A percentile compares a stretch with the other conserved stretches of the same genome.
These are phyloP conservation scores for Trametes pubescens DNA, from an alignment of 1,284 basidiomycete genomes.

Conservation along the genomic window DNA sequence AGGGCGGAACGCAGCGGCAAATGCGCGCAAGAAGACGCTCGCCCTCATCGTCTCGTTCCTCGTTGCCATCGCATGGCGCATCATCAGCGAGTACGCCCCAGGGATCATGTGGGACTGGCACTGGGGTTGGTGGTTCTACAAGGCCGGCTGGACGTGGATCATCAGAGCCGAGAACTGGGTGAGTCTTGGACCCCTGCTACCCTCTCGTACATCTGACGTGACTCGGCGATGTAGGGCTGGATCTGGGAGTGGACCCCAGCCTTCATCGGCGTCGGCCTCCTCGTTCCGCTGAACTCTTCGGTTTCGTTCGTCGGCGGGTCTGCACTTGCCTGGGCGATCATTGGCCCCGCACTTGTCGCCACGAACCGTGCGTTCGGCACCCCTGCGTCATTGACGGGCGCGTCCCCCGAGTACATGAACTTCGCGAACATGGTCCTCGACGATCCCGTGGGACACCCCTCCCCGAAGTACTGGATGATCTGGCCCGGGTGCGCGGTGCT, in stretches of 20 bases:
- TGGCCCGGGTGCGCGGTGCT: conserved; percentile 69
- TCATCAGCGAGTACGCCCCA: conserved; percentile 66
- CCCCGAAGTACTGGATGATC: conserved; percentile 73
- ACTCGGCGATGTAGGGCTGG: conserved; percentile 34
- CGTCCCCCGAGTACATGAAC: conserved; percentile 52
- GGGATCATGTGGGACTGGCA: conserved; percentile 53
- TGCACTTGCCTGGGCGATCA: conserved; percentile 70
- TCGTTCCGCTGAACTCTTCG: conserved; percentile 34
- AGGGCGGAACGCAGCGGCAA: conserved; percentile 55
- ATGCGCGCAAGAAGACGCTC: conserved; percentile 65
- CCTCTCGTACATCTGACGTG: conserved; percentile 18
- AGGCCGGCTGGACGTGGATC: conserved; percentile 38
- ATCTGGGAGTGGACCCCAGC: conserved; percentile 47
- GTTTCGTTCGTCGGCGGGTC: conserved; percentile 60
- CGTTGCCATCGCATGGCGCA: conserved; percentile 59
- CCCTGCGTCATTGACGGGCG: conserved; percentile 44
- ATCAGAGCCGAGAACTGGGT: conserved; percentile 38
- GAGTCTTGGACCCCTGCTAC: neutral
- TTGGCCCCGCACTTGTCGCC: conserved; percentile 63
- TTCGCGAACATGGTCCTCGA: conserved; percentile 46
- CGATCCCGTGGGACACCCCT: conserved; percentile 51
- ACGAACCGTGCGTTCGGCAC: conserved; percentile 59
- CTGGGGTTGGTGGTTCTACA: conserved; percentile 39
- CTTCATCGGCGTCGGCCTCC: conserved; percentile 48
- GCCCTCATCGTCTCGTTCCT: conserved; percentile 59